phyloP scores from a whole-genome alignment of 306 rosid species.

The Ammopiptanthus mongolicus region DNA sequence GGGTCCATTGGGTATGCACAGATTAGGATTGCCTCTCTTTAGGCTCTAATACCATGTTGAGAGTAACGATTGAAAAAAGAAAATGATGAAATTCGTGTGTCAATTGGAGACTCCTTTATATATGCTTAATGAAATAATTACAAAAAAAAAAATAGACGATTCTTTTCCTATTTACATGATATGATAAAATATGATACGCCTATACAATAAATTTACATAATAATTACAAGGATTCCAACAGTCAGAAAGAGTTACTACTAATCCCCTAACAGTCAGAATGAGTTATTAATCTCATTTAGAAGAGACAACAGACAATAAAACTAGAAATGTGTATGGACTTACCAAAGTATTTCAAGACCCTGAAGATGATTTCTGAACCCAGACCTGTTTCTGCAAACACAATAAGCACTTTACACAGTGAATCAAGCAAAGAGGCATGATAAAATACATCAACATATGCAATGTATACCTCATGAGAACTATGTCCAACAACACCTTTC shows the following conservation, averaged over 20 bases:
- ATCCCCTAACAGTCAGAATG: neutral
- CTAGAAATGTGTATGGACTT: conserved; percentile 20
- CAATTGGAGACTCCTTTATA: no score
- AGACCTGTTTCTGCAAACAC: conserved; percentile 85
- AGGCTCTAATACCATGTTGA: no score
- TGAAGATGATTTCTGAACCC: conserved; percentile 95
- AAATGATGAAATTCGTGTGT: no score
- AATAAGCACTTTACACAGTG: conserved; percentile 5
- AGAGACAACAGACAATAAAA: neutral
- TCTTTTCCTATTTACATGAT: no score
- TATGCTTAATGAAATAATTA: no score
- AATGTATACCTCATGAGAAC: conserved; percentile 66
- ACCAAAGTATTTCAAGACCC: conserved; percentile 70
- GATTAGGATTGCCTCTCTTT: no score
- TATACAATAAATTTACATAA: no score
- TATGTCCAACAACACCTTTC: conserved; percentile 56
- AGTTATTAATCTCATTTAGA: conserved; percentile 3
- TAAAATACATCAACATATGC: conserved; percentile 9
- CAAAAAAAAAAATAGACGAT: no score
- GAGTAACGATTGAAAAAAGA: no score
- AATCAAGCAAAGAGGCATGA: conserved; percentile 8
- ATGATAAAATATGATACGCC: no score
- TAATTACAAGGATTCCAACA: no score
- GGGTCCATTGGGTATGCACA: no score
- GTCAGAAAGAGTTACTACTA: conserved; percentile 1